Percentiles rank a stretch among this genome's conserved stretches.
These are phyloP conservation scores for Opeltia flavorubescens DNA, from an alignment of 495 filamentous ascomycete species.

Conservation along the genomic window DNA sequence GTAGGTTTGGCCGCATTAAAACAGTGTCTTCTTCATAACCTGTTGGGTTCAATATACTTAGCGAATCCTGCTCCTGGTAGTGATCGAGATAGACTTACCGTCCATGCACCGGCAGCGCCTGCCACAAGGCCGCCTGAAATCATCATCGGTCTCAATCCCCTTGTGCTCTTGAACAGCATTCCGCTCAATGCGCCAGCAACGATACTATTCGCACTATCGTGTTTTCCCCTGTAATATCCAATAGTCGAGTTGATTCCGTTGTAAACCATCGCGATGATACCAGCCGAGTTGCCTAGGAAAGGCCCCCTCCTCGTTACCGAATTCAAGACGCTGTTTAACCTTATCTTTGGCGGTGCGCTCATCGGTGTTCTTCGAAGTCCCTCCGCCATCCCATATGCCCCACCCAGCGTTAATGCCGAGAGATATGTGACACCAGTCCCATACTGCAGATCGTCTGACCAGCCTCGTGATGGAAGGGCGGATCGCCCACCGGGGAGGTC, in stretches of 20 bases:
- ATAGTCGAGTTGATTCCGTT: slow-evolving; percentile 88
- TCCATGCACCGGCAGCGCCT: slow-evolving; percentile 71
- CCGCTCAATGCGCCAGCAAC: slow-evolving; percentile 73
- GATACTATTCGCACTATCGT: slow-evolving; percentile 81
- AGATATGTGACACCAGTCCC: slow-evolving; percentile 92
- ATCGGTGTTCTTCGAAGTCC: slow-evolving; percentile 60
- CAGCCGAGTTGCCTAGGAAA: slow-evolving; percentile 92
- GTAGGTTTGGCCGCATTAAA: background rate
- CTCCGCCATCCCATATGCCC: slow-evolving; percentile 81
- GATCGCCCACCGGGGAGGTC: slow-evolving; percentile 76
- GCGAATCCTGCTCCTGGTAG: background rate
- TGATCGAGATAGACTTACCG: slow-evolving; percentile 41
- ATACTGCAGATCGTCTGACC: slow-evolving; percentile 96
- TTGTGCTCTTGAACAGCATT: slow-evolving; percentile 90
- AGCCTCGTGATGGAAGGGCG: slow-evolving; percentile 83
- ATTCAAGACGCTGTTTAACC: slow-evolving; percentile 86
- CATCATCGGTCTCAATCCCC: slow-evolving; percentile 78
- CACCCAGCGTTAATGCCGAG: slow-evolving; percentile 69
- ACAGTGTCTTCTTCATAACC: slow-evolving; percentile 2
- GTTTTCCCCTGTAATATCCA: slow-evolving; percentile 73
- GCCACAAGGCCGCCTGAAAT: slow-evolving; percentile 83
- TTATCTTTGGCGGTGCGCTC: slow-evolving; percentile 72
- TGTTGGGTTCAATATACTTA: background rate
- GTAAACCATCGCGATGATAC: slow-evolving; percentile 88
- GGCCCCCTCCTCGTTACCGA: slow-evolving; percentile 82